Percentiles rank a stretch among this genome's conserved stretches.
Evolutionary conservation across 2,329 filamentous ascomycete genomes (phyloP).

Genomic region (Neopestalotiopsis sp.): DNA sequence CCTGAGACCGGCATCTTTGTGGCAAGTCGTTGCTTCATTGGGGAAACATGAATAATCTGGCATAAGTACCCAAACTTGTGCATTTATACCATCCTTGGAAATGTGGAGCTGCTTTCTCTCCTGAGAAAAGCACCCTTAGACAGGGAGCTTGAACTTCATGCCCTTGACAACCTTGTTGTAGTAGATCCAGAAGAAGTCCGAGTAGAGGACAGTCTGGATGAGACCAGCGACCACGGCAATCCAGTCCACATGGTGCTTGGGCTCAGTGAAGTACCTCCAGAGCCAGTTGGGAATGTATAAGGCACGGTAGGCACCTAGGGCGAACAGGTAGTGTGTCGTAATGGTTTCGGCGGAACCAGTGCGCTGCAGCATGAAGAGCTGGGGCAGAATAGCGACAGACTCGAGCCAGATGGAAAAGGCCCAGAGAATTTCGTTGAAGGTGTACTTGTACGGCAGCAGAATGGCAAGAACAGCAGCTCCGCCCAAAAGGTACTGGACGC

Average conservation of each 20-base stretch:
- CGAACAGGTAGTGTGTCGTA: constrained; percentile 96
- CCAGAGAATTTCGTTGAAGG: constrained; percentile 86
- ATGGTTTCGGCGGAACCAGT: constrained; percentile 99
- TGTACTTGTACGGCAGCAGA: constrained; percentile 86
- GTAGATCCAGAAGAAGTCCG: constrained; percentile 99
- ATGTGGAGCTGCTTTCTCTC: neutral
- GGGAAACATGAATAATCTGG: neutral
- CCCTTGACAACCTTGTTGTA: constrained; percentile 94
- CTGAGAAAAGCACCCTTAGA: constrained; percentile 53
- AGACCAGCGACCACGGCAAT: constrained; percentile 90
- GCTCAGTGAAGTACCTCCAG: constrained; percentile 82
- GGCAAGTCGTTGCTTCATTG: neutral
- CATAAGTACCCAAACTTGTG: neutral
- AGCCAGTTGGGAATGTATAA: constrained; percentile 99
- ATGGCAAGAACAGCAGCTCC: constrained; percentile 80
- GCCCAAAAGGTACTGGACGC: constrained; percentile 90
- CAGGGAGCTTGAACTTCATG: constrained; percentile 85
- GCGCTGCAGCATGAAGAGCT: constrained; percentile 97
- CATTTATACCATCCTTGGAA: neutral
- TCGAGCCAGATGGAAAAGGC: constrained; percentile 99
- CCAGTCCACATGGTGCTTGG: constrained; percentile 75
- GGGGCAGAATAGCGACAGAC: constrained; percentile 92
- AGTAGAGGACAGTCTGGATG: constrained; percentile 93
- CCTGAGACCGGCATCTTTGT: constrained; percentile 2
- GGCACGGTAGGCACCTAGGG: constrained; percentile 87